These are phyloP conservation scores for Calvatia gigantea DNA, from an alignment of 768 basidiomycete genomes.

Conservation along the genomic window DNA sequence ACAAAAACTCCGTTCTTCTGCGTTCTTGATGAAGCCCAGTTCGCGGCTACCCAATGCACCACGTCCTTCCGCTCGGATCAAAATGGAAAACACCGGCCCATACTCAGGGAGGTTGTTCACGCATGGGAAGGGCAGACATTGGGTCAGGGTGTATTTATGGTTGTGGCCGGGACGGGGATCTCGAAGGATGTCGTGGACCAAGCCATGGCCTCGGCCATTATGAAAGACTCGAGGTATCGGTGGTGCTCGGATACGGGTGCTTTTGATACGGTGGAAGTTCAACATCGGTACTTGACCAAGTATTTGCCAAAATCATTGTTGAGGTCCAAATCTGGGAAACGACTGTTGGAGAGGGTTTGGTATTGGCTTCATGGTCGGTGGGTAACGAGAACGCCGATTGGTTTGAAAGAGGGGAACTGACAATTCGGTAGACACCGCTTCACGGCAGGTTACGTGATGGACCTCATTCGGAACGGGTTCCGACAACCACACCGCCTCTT, in stretches of 20 bases:
- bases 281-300: conserved; percentile 32
- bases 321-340: conserved; percentile 22
- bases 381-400: not conserved
- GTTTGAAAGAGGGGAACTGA: not conserved
- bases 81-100: conserved; percentile 31
- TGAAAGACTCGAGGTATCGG: conserved; percentile 43
- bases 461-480: conserved; percentile 36
- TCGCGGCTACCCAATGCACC: conserved; percentile 35
- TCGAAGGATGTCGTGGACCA: conserved; percentile 42
- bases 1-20: conserved; percentile 36
- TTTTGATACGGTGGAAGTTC: conserved; percentile 30
- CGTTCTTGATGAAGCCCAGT: conserved; percentile 44
- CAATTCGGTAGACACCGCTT: conserved; percentile 36
- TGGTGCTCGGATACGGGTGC: conserved; percentile 44
- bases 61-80: conserved; percentile 36
- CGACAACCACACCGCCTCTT: conserved; percentile 35
- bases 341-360: conserved; percentile 36
- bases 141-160: conserved; percentile 39
- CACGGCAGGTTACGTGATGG: conserved; percentile 39
- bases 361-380: conserved; percentile 47
- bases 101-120: conserved; percentile 39
- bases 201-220: conserved; percentile 42
- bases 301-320: conserved; percentile 33
- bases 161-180: conserved; percentile 43
- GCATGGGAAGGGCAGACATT: conserved; percentile 36